Conservation (phyloP, 441 rosid genomes). For the Bruguiera hainesii region DNA sequence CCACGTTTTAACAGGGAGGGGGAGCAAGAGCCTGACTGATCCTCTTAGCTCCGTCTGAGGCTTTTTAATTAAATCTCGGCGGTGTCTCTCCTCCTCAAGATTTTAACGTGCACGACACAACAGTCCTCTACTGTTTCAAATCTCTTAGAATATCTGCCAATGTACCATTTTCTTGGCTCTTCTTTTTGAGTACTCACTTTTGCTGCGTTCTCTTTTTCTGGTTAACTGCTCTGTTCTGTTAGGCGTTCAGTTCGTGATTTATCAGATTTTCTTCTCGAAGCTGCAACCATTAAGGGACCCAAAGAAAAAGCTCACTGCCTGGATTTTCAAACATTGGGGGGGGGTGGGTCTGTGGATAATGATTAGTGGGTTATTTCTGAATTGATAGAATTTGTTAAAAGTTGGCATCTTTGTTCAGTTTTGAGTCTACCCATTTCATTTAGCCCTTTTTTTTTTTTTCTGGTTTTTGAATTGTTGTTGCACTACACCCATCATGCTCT, state of each 20-base stretch:
- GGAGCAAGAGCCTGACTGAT: no score
- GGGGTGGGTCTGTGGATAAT: neutral
- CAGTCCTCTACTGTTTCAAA: neutral
- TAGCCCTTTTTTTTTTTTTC: slow-evolving; percentile 3
- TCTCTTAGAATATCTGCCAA: slow-evolving; percentile 16
- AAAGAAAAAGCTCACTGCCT: slow-evolving; percentile 16
- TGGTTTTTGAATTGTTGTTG: neutral
- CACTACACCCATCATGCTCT: slow-evolving; percentile 13
- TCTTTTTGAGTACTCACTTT: neutral
- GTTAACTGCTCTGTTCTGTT: slow-evolving; percentile 6
- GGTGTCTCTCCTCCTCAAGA: no score
- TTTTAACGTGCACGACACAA: no score
- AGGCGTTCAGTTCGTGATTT: neutral
- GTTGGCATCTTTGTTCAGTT: slow-evolving; percentile 23
- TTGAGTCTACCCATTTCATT: slow-evolving; percentile 30
- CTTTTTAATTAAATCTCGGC: no score
- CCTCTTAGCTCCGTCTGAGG: no score
- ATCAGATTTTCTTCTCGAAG: neutral
- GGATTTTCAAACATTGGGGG: slow-evolving; percentile 15
- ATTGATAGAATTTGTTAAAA: slow-evolving; percentile 17
- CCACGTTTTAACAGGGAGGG: no score
- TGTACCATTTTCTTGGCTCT: slow-evolving; percentile 11
- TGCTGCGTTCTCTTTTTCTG: slow-evolving; percentile 2
- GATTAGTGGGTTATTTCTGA: slow-evolving; percentile 14
- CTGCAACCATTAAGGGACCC: neutral